A percentile compares a stretch with the other conserved stretches of the same genome.
Evolutionary conservation across 306 rosid genomes (phyloP).

Genomic region (Pachyrhizus erosus): DNA sequence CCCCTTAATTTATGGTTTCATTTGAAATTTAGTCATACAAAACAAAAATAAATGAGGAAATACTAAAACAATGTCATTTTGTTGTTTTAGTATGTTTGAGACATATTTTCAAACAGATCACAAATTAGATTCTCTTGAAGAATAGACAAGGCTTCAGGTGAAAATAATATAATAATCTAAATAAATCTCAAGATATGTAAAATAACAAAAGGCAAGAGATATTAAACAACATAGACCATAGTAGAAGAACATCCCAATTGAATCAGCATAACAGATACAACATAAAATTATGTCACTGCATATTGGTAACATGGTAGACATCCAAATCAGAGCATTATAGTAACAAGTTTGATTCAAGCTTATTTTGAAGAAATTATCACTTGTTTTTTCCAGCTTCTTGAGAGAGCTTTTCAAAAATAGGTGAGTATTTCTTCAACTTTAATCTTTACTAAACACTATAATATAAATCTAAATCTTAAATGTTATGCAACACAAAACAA

Average conservation of each 20-base stretch:
- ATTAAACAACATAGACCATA: constrained; percentile 11
- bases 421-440: not conserved
- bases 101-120: not conserved
- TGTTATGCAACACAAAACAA: not conserved
- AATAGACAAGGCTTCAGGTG: not conserved
- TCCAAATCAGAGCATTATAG: constrained; percentile 1
- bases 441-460: not conserved
- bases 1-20: not conserved
- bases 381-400: not conserved
- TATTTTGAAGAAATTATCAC: not conserved
- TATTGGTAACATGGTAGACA: not conserved
- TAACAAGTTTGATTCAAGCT: not conserved
- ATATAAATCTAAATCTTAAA: constrained; percentile 22
- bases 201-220: not conserved
- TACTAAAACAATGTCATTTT: not conserved
- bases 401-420: not conserved
- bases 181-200: constrained; percentile 9
- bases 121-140: not conserved
- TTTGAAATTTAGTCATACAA: not conserved
- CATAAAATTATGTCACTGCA: not conserved
- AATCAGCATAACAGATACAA: constrained; percentile 19
- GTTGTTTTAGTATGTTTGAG: not conserved
- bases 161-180: not conserved
- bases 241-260: constrained; percentile 25
- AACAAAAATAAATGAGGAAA: not conserved